Percentiles rank a stretch among this genome's conserved stretches.
Conservation (phyloP, 192 early-diverging fungal genomes). For the Rhizoclosmatium globosum region DNA sequence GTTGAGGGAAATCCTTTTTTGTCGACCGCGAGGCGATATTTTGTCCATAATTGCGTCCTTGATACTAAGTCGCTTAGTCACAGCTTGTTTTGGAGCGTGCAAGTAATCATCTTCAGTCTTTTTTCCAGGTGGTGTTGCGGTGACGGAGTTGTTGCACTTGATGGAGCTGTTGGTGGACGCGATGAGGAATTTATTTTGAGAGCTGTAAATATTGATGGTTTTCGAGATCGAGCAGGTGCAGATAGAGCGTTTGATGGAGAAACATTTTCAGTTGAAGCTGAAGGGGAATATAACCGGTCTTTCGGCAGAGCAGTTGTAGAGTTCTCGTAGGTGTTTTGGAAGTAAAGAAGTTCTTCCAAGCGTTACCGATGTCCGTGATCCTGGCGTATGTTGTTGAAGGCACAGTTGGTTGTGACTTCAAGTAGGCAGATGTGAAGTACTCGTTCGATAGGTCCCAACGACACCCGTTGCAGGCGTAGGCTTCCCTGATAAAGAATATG, state of each 20-base stretch:
- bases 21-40: constrained; percentile 14
- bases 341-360: too few relatives aligned
- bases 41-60: constrained; percentile 19
- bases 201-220: constrained; percentile 19
- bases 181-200: constrained; percentile 8
- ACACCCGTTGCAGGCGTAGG: not conserved
- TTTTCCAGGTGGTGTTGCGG: not conserved
- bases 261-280: not conserved
- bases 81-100: not conserved
- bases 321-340: too few relatives aligned
- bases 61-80: constrained; percentile 15
- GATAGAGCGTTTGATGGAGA: not conserved
- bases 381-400: not conserved
- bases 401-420: not conserved
- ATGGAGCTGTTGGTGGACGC: not conserved
- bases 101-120: constrained; percentile 9
- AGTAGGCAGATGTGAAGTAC: not conserved
- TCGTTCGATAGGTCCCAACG: not conserved
- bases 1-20: not conserved
- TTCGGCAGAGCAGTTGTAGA: too few relatives aligned
- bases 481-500: not conserved
- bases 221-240: not conserved
- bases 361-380: too few relatives aligned
- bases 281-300: not conserved
- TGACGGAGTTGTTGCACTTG: not conserved